phyloP scores from a whole-genome alignment of 306 rosid genomes.

The Astragalus membranaceus region DNA sequence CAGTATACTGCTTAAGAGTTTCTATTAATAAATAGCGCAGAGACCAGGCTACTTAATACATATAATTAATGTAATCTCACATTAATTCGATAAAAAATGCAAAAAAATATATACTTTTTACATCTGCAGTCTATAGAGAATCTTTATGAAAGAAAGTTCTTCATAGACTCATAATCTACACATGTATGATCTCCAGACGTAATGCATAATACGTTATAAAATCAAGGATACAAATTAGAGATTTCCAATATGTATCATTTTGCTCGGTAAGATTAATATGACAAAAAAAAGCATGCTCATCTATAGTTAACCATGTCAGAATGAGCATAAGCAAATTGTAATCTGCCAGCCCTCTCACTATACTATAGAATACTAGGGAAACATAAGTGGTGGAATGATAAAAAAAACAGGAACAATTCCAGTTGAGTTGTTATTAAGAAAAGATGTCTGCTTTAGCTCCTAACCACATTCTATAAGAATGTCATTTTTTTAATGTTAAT shows the following conservation, averaged over 20 bases:
- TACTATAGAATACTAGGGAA: background rate
- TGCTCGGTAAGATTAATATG: background rate
- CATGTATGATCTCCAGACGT: no score
- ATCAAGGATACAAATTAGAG: background rate
- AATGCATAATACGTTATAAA: conserved; percentile 4
- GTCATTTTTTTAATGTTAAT: background rate
- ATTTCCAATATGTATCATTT: conserved; percentile 1
- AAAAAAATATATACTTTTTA: background rate
- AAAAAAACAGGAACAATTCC: background rate
- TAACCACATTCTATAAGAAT: background rate
- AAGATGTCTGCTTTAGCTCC: background rate
- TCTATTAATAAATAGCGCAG: background rate
- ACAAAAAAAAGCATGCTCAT: background rate
- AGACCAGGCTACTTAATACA: background rate
- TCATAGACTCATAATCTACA: background rate
- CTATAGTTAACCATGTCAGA: background rate
- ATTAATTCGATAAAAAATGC: background rate
- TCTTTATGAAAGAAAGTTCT: background rate
- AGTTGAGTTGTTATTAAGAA: background rate
- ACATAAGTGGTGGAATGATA: background rate
- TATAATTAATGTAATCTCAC: background rate
- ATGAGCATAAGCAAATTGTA: background rate
- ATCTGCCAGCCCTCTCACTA: background rate
- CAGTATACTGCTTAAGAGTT: background rate
- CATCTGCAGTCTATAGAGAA: background rate